Conservation (phyloP, 148 eudicot genomes). For the Limonium bicolor region DNA sequence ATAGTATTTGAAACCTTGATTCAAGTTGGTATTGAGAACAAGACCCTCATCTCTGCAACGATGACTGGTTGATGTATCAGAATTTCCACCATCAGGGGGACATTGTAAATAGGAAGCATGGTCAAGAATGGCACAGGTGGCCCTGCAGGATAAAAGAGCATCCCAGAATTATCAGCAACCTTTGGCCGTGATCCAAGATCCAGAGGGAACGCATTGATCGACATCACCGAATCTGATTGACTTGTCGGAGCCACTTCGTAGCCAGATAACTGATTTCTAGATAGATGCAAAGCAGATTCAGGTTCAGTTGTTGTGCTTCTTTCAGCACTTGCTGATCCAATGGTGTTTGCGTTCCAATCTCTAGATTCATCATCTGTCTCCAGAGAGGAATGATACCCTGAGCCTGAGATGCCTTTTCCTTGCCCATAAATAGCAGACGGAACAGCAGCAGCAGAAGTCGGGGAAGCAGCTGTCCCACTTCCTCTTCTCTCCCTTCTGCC, state of each 20-base stretch:
- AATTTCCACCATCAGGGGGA: constrained; percentile 26
- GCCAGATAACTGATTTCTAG: constrained; percentile 20
- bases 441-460: too few relatives aligned
- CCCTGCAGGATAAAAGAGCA: constrained; percentile 64
- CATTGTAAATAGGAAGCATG: constrained; percentile 54
- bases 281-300: constrained; percentile 21
- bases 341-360: constrained; percentile 20
- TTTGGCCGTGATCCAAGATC: constrained; percentile 43
- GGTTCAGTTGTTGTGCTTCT: constrained; percentile 20
- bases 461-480: constrained; percentile 20
- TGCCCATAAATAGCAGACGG: constrained; percentile 25
- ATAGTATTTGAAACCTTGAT: constrained; percentile 18
- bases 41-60: constrained; percentile 24
- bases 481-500: constrained; percentile 49
- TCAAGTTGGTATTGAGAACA: constrained; percentile 21
- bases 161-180: constrained; percentile 35
- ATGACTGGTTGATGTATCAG: constrained; percentile 31
- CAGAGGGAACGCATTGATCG: constrained; percentile 38
- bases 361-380: constrained; percentile 29
- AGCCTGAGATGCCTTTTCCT: constrained; percentile 25
- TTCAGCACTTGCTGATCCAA: constrained; percentile 22
- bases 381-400: constrained; percentile 9
- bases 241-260: constrained; percentile 42
- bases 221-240: constrained; percentile 31
- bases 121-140: constrained; percentile 87